These are phyloP conservation scores for Cyclotella distinguenda DNA, from an alignment of 108 stramenopile species.

Conservation along the genomic window DNA sequence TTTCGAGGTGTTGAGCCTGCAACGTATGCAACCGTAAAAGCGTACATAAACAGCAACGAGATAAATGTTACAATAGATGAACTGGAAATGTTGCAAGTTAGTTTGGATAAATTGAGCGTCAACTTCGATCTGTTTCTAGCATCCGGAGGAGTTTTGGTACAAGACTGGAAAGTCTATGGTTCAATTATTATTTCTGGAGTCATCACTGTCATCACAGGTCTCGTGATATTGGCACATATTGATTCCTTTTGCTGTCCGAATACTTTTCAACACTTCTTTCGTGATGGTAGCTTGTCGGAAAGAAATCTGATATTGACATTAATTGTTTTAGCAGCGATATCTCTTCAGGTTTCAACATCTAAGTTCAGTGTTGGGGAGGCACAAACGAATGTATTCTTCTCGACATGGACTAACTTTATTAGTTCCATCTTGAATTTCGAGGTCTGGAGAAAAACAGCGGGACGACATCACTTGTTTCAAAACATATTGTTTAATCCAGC, in stretches of 20 bases:
- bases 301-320: slow-evolving; percentile 24
- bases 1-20: slow-evolving; percentile 1
- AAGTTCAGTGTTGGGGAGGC: slow-evolving; percentile 60
- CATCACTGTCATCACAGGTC: slow-evolving; percentile 13
- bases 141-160: slow-evolving; percentile 13
- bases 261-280: slow-evolving; percentile 15
- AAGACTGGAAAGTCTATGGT: slow-evolving; percentile 18
- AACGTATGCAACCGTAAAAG: neutral
- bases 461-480: slow-evolving; percentile 19
- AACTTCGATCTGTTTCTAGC: slow-evolving; percentile 5
- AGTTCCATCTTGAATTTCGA: slow-evolving; percentile 18
- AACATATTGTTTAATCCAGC: slow-evolving; percentile 25
- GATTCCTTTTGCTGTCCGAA: slow-evolving; percentile 30
- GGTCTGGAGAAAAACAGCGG: slow-evolving; percentile 29
- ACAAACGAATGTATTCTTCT: slow-evolving; percentile 74
- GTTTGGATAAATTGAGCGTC: slow-evolving; percentile 1
- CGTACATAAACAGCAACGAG: neutral
- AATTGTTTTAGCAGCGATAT: slow-evolving; percentile 15
- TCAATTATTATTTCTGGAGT: slow-evolving; percentile 22
- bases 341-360: slow-evolving; percentile 52
- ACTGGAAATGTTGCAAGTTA: neutral
- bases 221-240: slow-evolving; percentile 25
- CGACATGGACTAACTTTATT: slow-evolving; percentile 59
- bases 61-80: slow-evolving; percentile 1
- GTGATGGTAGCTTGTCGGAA: slow-evolving; percentile 26